These are phyloP conservation scores for Barnettozyma siamensis DNA, from an alignment of 805 yeast genomes.

Conservation along the genomic window DNA sequence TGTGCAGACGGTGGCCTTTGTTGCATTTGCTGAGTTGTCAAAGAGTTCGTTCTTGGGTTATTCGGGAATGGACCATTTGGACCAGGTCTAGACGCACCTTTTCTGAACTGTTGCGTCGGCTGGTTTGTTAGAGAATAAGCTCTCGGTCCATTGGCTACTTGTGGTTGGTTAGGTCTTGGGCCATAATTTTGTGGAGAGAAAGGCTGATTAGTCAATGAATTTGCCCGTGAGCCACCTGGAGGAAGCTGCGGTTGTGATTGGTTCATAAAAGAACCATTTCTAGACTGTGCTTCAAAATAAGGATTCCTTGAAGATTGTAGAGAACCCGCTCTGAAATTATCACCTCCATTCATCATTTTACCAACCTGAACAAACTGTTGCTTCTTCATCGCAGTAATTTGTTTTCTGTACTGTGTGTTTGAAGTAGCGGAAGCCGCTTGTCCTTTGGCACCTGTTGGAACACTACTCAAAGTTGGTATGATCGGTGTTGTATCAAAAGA, in stretches of 20 bases:
- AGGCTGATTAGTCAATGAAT: slow-evolving; percentile 14
- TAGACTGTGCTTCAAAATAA: slow-evolving; percentile 11
- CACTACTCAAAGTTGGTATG: slow-evolving; percentile 58
- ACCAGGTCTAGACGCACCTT: not conserved
- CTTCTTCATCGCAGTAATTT: slow-evolving; percentile 63
- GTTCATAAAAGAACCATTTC: slow-evolving; percentile 15
- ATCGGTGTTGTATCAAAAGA: slow-evolving; percentile 60
- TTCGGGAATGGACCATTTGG: not conserved
- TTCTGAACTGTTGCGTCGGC: slow-evolving; percentile 1
- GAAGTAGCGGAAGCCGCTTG: slow-evolving; percentile 24
- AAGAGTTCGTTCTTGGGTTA: not conserved
- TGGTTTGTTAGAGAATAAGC: slow-evolving; percentile 15
- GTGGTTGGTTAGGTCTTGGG: not conserved
- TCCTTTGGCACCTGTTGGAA: slow-evolving; percentile 15
- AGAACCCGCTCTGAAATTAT: slow-evolving; percentile 43
- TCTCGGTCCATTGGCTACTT: slow-evolving; percentile 8
- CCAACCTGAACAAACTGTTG: slow-evolving; percentile 43
- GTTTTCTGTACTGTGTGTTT: slow-evolving; percentile 58
- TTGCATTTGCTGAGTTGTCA: slow-evolving; percentile 1
- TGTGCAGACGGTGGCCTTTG: slow-evolving; percentile 1
- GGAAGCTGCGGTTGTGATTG: slow-evolving; percentile 1
- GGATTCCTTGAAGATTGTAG: slow-evolving; percentile 26
- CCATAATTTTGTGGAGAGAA: not conserved
- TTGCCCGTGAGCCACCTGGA: slow-evolving; percentile 12
- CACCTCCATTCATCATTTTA: slow-evolving; percentile 22